phyloP scores from a whole-genome alignment of 768 basidiomycete species.

The Cystobasidium onofrii region DNA sequence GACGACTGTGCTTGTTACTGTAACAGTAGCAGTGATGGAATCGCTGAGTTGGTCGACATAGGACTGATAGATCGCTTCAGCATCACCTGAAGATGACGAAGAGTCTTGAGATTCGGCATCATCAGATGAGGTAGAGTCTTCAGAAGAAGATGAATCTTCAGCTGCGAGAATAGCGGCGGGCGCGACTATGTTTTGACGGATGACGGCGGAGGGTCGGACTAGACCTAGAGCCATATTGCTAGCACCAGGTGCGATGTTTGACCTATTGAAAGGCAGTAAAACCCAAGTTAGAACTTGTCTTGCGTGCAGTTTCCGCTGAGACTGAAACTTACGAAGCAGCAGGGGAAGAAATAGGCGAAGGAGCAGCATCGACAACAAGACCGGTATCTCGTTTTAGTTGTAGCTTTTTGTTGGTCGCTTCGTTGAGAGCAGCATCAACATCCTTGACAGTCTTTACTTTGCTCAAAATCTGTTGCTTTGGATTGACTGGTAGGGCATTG shows the following conservation, averaged over 20 bases:
- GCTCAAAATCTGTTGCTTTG: neutral
- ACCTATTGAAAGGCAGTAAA: neutral
- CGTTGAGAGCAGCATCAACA: neutral
- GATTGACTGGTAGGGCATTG: neutral
- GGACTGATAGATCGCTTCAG: conserved; percentile 8
- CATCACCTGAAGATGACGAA: neutral
- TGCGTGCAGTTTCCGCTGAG: no score
- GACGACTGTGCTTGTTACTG: neutral
- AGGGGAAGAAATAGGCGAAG: neutral
- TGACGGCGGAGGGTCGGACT: neutral
- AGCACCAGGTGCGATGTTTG: neutral
- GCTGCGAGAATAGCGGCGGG: neutral
- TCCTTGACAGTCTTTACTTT: neutral
- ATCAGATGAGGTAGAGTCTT: neutral
- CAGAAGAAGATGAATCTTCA: neutral
- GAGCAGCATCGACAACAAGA: neutral
- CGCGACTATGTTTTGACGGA: neutral
- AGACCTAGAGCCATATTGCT: neutral
- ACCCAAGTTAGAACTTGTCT: no score
- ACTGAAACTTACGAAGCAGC: neutral
- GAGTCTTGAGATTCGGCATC: neutral
- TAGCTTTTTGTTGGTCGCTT: neutral
- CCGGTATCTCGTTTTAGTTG: neutral
- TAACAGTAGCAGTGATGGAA: neutral
- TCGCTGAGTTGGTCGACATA: conserved; percentile 4